A percentile compares a stretch with the other conserved stretches of the same genome.
These are phyloP conservation scores for Serendipita sp. DNA, from an alignment of 768 basidiomycete species.

Conservation along the genomic window DNA sequence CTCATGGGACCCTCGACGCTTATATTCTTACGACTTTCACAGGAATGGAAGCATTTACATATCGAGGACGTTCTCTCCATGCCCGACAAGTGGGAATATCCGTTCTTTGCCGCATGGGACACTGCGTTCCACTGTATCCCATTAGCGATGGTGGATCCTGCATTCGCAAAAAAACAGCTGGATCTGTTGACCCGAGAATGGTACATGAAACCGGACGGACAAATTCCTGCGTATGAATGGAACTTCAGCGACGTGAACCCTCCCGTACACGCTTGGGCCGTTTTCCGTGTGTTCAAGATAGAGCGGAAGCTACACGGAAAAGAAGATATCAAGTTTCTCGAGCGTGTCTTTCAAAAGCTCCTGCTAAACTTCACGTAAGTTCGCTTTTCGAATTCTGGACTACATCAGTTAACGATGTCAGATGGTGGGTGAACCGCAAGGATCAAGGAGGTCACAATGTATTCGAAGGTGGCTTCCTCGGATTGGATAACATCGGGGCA, in stretches of 20 bases:
- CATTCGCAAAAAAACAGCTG: constrained; percentile 94
- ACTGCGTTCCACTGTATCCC: constrained; percentile 99
- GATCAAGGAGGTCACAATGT: constrained; percentile 90
- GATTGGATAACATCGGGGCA: constrained; percentile 92
- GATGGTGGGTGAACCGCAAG: constrained; percentile 96
- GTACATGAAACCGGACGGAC: constrained; percentile 96
- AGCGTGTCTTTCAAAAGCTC: constrained; percentile 96
- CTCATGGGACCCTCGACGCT: background rate
- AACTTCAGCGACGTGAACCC: constrained; percentile 98
- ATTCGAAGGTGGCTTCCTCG: constrained; percentile 97
- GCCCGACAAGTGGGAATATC: constrained; percentile 99
- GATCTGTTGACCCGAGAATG: constrained; percentile 94
- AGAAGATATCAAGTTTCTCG: constrained; percentile 84
- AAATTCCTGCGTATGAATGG: constrained; percentile 99
- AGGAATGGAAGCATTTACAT: constrained; percentile 95
- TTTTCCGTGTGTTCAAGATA: constrained; percentile 98
- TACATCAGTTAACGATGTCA: background rate
- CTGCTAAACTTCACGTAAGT: constrained; percentile 95
- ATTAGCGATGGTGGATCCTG: constrained; percentile 85
- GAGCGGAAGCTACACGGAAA: constrained; percentile 87
- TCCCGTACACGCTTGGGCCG: constrained; percentile 97
- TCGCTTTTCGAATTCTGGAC: constrained; percentile 13
- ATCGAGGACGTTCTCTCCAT: constrained; percentile 93
- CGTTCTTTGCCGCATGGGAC: constrained; percentile 98
- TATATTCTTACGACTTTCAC: background rate